A percentile compares a stretch with the other conserved stretches of the same genome.
Evolutionary conservation across 2,329 filamentous ascomycete species (phyloP).

Genomic region (Aureobasidium sp.): DNA sequence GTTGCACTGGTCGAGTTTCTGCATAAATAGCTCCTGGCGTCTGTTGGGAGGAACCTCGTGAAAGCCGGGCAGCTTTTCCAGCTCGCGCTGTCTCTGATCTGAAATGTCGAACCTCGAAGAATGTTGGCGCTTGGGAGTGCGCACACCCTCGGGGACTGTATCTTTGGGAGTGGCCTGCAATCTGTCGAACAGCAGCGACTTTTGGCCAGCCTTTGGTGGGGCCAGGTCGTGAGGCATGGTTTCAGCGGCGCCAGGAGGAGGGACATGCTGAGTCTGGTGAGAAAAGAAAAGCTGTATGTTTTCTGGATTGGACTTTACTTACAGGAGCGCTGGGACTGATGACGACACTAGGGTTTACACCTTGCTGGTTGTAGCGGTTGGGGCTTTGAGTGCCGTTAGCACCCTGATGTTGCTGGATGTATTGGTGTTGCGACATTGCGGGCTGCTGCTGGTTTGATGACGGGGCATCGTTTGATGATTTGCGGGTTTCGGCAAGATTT

Average conservation of each 20-base stretch:
- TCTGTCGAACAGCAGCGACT: slow-evolving; percentile 80
- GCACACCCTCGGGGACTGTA: slow-evolving; percentile 77
- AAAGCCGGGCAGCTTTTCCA: slow-evolving; percentile 95
- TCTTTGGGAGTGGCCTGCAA: slow-evolving; percentile 93
- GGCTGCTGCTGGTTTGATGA: slow-evolving; percentile 7
- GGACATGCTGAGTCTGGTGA: slow-evolving; percentile 59
- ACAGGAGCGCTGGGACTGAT: slow-evolving; percentile 92
- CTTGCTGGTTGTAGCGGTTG: slow-evolving; percentile 12
- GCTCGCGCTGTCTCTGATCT: slow-evolving; percentile 74
- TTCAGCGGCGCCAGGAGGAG: slow-evolving; percentile 86
- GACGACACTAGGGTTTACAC: slow-evolving; percentile 64
- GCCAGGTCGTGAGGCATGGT: slow-evolving; percentile 97
- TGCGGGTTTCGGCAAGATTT: slow-evolving; percentile 74
- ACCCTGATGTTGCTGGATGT: slow-evolving; percentile 17
- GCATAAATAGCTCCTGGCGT: slow-evolving; percentile 96
- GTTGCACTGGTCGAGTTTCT: slow-evolving; percentile 99
- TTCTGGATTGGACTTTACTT: slow-evolving; percentile 33
- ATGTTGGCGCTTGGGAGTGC: slow-evolving; percentile 93
- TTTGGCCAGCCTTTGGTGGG: slow-evolving; percentile 83
- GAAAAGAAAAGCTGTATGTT: slow-evolving; percentile 15
- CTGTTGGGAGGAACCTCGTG: slow-evolving; percentile 94
- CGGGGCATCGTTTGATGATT: slow-evolving; percentile 44
- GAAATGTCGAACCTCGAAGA: slow-evolving; percentile 98
- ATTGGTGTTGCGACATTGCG: slow-evolving; percentile 26
- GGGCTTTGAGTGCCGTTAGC: slow-evolving; percentile 5